A percentile compares a stretch with the other conserved stretches of the same genome.
Evolutionary conservation across 2,329 filamentous ascomycete species (phyloP).

Genomic region (Alternaria brassicae): DNA sequence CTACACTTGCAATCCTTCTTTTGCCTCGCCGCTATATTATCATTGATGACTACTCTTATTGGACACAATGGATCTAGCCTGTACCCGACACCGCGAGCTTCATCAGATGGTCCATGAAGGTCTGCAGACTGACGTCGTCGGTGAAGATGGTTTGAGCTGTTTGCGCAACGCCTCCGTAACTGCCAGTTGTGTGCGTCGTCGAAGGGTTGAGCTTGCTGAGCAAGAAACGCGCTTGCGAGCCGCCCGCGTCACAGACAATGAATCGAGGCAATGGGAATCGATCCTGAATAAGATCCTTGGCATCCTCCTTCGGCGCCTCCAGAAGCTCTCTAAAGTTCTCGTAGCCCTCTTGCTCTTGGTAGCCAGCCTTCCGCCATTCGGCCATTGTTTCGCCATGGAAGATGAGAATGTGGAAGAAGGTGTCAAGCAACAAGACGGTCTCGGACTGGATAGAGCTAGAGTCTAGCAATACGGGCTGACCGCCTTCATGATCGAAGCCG

Average conservation of each 20-base stretch:
- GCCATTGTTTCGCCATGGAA: slow-evolving; percentile 99
- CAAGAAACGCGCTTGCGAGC: slow-evolving; percentile 95
- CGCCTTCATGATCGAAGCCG: slow-evolving; percentile 93
- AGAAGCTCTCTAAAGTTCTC: slow-evolving; percentile 91
- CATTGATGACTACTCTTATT: background rate
- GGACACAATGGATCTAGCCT: slow-evolving; percentile 21
- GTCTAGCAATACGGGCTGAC: slow-evolving; percentile 91
- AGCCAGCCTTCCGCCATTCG: slow-evolving; percentile 97
- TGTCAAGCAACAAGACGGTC: slow-evolving; percentile 92
- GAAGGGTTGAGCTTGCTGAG: slow-evolving; percentile 97
- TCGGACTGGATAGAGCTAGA: slow-evolving; percentile 95
- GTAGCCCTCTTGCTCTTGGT: slow-evolving; percentile 97
- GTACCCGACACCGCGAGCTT: slow-evolving; percentile 65
- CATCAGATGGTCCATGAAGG: slow-evolving; percentile 99
- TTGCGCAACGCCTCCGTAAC: slow-evolving; percentile 87
- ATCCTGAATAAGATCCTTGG: slow-evolving; percentile 95
- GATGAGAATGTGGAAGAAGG: slow-evolving; percentile 99
- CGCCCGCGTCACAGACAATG: slow-evolving; percentile 98
- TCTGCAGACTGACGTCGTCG: slow-evolving; percentile 96
- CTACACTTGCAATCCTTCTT: background rate
- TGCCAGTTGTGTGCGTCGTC: slow-evolving; percentile 92
- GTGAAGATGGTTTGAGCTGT: slow-evolving; percentile 98
- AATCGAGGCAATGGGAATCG: slow-evolving; percentile 98
- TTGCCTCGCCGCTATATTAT: background rate
- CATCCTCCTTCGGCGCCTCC: slow-evolving; percentile 95